Evolutionary conservation across 2,329 filamentous ascomycete genomes (phyloP).

Genomic region (Pseudohalonectria lignicola): DNA sequence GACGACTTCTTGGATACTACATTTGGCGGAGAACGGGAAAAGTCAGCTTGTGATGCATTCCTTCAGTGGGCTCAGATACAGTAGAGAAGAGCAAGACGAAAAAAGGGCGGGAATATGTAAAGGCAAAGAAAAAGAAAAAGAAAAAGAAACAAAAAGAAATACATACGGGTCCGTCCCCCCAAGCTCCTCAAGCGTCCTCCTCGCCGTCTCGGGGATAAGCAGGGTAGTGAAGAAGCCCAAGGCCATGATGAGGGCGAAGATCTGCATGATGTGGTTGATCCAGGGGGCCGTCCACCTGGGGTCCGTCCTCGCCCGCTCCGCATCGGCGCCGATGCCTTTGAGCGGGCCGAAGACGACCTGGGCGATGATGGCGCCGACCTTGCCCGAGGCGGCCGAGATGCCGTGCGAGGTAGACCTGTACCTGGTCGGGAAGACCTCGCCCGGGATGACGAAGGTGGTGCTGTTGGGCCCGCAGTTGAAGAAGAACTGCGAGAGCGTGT

Average conservation of each 20-base stretch:
- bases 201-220: slow-evolving; percentile 63
- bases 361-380: slow-evolving; percentile 45
- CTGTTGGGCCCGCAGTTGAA: slow-evolving; percentile 49
- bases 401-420: slow-evolving; percentile 47
- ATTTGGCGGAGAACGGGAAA: no score
- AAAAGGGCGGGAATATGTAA: no score
- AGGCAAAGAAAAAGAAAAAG: no score
- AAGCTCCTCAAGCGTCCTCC: slow-evolving; percentile 61
- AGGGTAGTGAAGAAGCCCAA: slow-evolving; percentile 57
- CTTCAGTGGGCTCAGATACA: no score
- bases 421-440: slow-evolving; percentile 44
- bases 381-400: slow-evolving; percentile 43
- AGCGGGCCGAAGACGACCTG: slow-evolving; percentile 47
- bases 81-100: no score
- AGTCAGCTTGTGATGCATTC: no score
- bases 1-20: no score
- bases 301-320: slow-evolving; percentile 15
- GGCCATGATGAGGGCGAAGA: slow-evolving; percentile 68
- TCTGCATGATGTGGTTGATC: slow-evolving; percentile 70
- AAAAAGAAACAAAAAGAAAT: no score
- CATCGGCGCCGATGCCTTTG: slow-evolving; percentile 30
- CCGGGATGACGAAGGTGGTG: slow-evolving; percentile 46
- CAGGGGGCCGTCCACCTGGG: slow-evolving; percentile 36
- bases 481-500: slow-evolving; percentile 46
- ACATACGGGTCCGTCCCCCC: no score